Percentiles rank a stretch among this genome's conserved stretches.
These are phyloP conservation scores for Mortierella sp. DNA, from an alignment of 371 early-diverging fungal genomes.

Conservation along the genomic window DNA sequence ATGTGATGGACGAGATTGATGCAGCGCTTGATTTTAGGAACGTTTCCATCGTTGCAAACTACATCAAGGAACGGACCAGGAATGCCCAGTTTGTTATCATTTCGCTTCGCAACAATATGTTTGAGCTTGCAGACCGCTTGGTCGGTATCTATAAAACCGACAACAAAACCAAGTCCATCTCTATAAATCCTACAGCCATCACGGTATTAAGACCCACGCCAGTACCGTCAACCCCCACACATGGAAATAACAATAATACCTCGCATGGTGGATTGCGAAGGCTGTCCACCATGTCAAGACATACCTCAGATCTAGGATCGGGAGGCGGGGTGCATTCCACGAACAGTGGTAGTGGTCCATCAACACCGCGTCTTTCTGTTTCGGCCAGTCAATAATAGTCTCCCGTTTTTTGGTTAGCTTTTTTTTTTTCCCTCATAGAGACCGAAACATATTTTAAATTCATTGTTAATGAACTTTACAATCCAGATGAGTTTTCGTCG, in stretches of 20 bases:
- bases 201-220: slow-evolving; percentile 27
- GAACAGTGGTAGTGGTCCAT: not conserved
- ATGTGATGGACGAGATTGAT: slow-evolving; percentile 99
- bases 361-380: slow-evolving; percentile 16
- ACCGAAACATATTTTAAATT: not conserved
- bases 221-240: not conserved
- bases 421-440: not conserved
- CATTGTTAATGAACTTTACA: not conserved
- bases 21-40: slow-evolving; percentile 99
- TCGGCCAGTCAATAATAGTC: slow-evolving; percentile 11
- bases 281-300: slow-evolving; percentile 33
- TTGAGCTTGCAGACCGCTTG: slow-evolving; percentile 98
- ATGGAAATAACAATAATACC: slow-evolving; percentile 7
- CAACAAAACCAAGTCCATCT: slow-evolving; percentile 66
- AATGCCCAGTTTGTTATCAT: slow-evolving; percentile 99
- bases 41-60: slow-evolving; percentile 99
- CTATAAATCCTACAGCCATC: slow-evolving; percentile 56
- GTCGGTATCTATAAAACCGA: slow-evolving; percentile 99
- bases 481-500: not conserved
- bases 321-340: not conserved
- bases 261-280: slow-evolving; percentile 15
- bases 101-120: slow-evolving; percentile 99
- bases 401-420: too few relatives aligned
- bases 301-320: slow-evolving; percentile 14
- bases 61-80: slow-evolving; percentile 98